Conservation (phyloP, 2,329 filamentous ascomycete species). For the Orbilia javanica region DNA sequence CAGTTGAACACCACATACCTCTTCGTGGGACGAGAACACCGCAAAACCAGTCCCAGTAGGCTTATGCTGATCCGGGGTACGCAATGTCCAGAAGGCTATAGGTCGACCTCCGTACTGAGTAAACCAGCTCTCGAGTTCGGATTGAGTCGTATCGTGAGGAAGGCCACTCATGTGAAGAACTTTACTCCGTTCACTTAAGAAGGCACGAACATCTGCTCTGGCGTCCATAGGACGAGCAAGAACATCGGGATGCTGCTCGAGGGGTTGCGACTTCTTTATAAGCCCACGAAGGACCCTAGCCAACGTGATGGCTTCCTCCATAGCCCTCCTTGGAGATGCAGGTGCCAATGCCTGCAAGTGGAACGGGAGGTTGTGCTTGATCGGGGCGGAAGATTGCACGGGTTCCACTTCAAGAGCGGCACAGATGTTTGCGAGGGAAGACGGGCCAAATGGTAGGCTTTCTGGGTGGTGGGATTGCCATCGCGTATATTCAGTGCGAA, state of each 20-base stretch:
- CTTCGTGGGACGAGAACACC: slow-evolving; percentile 98
- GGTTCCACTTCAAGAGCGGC: slow-evolving; percentile 97
- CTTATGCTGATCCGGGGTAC: slow-evolving; percentile 98
- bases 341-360: slow-evolving; percentile 96
- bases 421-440: slow-evolving; percentile 96
- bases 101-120: slow-evolving; percentile 97
- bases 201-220: slow-evolving; percentile 93
- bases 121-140: slow-evolving; percentile 99
- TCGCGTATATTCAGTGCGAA: slow-evolving; percentile 96
- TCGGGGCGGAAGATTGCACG: slow-evolving; percentile 95
- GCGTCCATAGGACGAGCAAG: slow-evolving; percentile 96
- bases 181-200: slow-evolving; percentile 95
- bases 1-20: slow-evolving; percentile 75
- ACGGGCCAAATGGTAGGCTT: slow-evolving; percentile 94
- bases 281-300: slow-evolving; percentile 91
- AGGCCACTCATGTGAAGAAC: slow-evolving; percentile 97
- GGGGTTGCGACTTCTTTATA: slow-evolving; percentile 94
- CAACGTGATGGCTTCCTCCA: slow-evolving; percentile 96
- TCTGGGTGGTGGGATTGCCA: slow-evolving; percentile 99
- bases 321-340: slow-evolving; percentile 92
- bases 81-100: slow-evolving; percentile 98
- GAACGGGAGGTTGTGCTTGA: slow-evolving; percentile 98
- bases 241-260: slow-evolving; percentile 93
- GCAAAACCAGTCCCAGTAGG: slow-evolving; percentile 98
- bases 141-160: slow-evolving; percentile 97